phyloP scores from a whole-genome alignment of 495 filamentous ascomycete genomes.

The Melanomma pulvis-pyrius region DNA sequence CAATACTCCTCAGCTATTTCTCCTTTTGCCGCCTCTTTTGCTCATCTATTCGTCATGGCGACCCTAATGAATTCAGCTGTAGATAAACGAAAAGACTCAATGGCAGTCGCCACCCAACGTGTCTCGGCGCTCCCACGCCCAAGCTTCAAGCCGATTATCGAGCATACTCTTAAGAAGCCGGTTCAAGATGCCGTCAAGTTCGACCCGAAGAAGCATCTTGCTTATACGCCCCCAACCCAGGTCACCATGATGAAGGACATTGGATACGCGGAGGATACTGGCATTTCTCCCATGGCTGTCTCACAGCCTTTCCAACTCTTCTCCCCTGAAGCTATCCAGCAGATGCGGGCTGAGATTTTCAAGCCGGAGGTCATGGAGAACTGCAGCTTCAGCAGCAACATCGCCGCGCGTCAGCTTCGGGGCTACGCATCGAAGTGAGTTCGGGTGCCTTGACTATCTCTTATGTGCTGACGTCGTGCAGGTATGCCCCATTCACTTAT shows the following conservation, averaged over 20 bases:
- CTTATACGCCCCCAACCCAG: slow-evolving; percentile 55
- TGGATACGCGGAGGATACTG: slow-evolving; percentile 56
- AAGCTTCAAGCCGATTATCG: slow-evolving; percentile 39
- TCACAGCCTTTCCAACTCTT: slow-evolving; percentile 77
- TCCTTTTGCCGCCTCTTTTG: background rate
- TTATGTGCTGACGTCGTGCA: slow-evolving; percentile 26
- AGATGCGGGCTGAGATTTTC: slow-evolving; percentile 69
- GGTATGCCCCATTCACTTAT: slow-evolving; percentile 68
- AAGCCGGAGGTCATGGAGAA: slow-evolving; percentile 65
- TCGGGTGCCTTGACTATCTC: background rate
- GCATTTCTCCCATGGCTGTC: slow-evolving; percentile 68
- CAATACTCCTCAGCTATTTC: background rate
- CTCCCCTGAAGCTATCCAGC: slow-evolving; percentile 63
- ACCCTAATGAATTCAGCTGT: background rate
- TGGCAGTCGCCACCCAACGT: slow-evolving; percentile 30
- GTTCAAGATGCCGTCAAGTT: slow-evolving; percentile 40
- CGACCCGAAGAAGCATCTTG: slow-evolving; percentile 59
- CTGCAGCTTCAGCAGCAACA: slow-evolving; percentile 64
- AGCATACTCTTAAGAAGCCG: slow-evolving; percentile 26
- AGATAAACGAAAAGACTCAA: slow-evolving; percentile 18
- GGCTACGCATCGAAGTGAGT: slow-evolving; percentile 71
- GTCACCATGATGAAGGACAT: slow-evolving; percentile 64
- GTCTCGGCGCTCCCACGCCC: slow-evolving; percentile 24
- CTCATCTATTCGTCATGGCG: background rate
- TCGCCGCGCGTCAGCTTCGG: slow-evolving; percentile 67